Base-by-base conservation (phyloP, 2,329 filamentous ascomycete species). In the Aspergillus phoenicis region DNA sequence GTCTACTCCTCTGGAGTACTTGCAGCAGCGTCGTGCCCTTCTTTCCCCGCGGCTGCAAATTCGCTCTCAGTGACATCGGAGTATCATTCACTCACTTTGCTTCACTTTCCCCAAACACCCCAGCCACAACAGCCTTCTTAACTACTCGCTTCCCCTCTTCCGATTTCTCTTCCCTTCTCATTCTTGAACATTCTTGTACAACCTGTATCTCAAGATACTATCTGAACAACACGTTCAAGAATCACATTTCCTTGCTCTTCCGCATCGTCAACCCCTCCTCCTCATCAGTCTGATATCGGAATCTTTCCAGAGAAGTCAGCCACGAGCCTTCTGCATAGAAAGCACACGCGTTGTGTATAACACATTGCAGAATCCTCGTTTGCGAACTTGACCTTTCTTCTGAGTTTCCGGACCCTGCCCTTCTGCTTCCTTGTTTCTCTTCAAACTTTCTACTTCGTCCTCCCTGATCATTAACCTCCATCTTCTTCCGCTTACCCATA, bases 31-130 rank as follows among this genome's bases (percentile, higher is more conserved):
- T 17, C 5, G 24, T 17, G n/a, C 47, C 26, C 26, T 36, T 20
- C 11, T 26, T 15, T 28, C 33, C 26, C 47, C 26, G 11, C 26
- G 4, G n/a, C 47, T 28, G 26, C 10, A 30, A 33, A 17, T 7
- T 30, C n/a, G 28, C 47, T 33, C 47, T 30, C 47, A n/a, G 47
- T n/a, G 47, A 28, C 10, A 28, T 30, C 24, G 47, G 26, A 51
- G 24, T 17, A 28, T 49, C 45, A 51, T 51, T 51, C 47, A 51
- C 47, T 51, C 26, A 33, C 47, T 51, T 28, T 51, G 28, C 26
- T 51, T 51, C 47, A 51, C 47, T 11, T 30, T 11, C n/a, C 28
- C 47, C 47, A 30, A 10, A 36, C 10, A 17, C 13, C 47, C 28
- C 47, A 51, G 26, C 47, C 47, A 51, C 47, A 51, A 17, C 47